Base-by-base conservation (phyloP, 1,284 basidiomycete genomes). In the Moesziomyces aphidis region DNA sequence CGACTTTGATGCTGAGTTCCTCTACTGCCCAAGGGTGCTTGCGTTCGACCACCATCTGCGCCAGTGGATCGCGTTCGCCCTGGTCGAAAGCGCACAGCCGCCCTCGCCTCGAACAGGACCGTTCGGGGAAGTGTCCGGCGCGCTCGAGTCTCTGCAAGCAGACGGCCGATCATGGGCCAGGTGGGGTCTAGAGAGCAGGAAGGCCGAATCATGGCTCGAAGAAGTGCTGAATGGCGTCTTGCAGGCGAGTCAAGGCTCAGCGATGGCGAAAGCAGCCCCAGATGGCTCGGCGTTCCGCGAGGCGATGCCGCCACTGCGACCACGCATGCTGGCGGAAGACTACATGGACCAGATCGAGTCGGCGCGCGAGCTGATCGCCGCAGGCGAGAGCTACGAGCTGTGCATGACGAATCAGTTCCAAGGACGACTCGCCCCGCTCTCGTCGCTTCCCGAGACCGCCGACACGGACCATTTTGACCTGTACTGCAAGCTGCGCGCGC, bases 311-410 rank as follows among this genome's bases (percentile, higher is more conserved):
- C 50, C 55, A 11, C 63, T 57, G 26, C 67, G 53, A 17, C 75
- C 52, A 24, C 56, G 42, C 48, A 55, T 53, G 54, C 48, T 49
- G 59, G 83, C 85, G n/a, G 68, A 85, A 73, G 78, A 81, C 57
- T 97, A 98, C 86, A 90, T 91, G 57, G 85, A 88, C 19, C 89
- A 89, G 45, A 94, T 97, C 77, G 87, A 90, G 34, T 83, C 87
- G 42, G 92, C 93, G 11, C 90, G 94, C 79, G 90, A 92, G 57
- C 88, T 89, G 57, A 90, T 98, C 23, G 90, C 88, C 60, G 88
- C 91, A 43, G 95, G 95, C 6, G 92, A 98, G 83, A 94, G 93
- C n/a, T 98, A 98, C 85, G 95, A 98, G 83, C 88, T 98, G 22
- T 98, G 96, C 79, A 87, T 97, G 45, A 98, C 95, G 0, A 95